Conservation (phyloP, 257 asterid species). For the Capsicum rhomboideum region DNA sequence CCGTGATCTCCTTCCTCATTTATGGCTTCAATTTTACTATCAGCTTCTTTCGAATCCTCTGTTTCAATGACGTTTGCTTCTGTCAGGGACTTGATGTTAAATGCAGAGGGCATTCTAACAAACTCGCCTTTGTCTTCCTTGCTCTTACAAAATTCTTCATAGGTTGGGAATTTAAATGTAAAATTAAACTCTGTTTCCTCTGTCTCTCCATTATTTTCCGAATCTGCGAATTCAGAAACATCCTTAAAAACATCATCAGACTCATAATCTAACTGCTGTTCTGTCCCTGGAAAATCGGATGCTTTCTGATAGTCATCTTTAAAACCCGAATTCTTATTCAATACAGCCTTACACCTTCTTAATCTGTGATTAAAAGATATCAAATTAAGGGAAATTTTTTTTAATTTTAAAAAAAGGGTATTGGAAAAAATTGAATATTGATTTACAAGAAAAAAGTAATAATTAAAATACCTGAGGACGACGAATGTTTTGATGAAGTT, state of each 20-base stretch:
- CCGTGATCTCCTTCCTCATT: neutral
- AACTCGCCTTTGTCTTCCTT: slow-evolving; percentile 12
- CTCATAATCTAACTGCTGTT: slow-evolving; percentile 5
- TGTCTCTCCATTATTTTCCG: slow-evolving; percentile 18
- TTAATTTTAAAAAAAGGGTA: too few relatives aligned
- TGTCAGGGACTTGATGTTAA: slow-evolving; percentile 5
- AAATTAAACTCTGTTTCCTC: slow-evolving; percentile 26
- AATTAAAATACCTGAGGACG: slow-evolving; percentile 34
- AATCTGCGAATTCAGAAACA: slow-evolving; percentile 4
- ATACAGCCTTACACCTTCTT: slow-evolving; percentile 9
- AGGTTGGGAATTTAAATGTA: slow-evolving; percentile 55
- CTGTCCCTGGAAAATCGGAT: slow-evolving; percentile 2
- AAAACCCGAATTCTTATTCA: neutral
- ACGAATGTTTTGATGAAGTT: slow-evolving; percentile 21
- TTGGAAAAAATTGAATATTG: neutral
- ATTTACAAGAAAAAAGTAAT: neutral
- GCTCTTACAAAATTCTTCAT: slow-evolving; percentile 46
- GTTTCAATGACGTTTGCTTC: neutral
- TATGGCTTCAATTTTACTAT: neutral
- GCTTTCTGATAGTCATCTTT: neutral
- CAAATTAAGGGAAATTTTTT: neutral
- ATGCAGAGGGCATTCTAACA: slow-evolving; percentile 14
- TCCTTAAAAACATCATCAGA: slow-evolving; percentile 8
- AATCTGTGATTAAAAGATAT: slow-evolving; percentile 14
- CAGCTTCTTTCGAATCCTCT: slow-evolving; percentile 3